A percentile compares a stretch with the other conserved stretches of the same genome.
Evolutionary conservation across 2,329 filamentous ascomycete genomes (phyloP).

Genomic region (Juglanconis sp.): DNA sequence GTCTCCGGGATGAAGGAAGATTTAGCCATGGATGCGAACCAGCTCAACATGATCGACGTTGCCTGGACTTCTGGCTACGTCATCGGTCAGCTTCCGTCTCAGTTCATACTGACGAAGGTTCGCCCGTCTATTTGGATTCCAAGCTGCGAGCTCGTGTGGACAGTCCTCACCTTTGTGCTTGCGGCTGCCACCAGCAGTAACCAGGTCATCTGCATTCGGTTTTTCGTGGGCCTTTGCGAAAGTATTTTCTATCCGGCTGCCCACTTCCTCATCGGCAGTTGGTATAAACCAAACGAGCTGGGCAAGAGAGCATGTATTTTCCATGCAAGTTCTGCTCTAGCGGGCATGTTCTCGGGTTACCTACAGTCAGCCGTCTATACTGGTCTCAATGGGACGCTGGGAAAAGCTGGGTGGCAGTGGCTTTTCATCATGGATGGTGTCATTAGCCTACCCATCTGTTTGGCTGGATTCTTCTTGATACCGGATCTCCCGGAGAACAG

Average conservation of each 20-base stretch:
- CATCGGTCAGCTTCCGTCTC: slow-evolving; percentile 41
- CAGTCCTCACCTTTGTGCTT: slow-evolving; percentile 32
- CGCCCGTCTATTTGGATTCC: slow-evolving; percentile 41
- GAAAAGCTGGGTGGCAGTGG: slow-evolving; percentile 42
- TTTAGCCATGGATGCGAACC: slow-evolving; percentile 47
- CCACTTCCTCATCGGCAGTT: slow-evolving; percentile 39
- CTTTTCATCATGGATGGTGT: slow-evolving; percentile 44
- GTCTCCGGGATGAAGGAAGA: slow-evolving; percentile 48
- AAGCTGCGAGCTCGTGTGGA: slow-evolving; percentile 35
- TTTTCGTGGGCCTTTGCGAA: slow-evolving; percentile 40
- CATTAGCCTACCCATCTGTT: slow-evolving; percentile 30
- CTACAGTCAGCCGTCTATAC: slow-evolving; percentile 39
- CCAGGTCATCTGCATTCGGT: slow-evolving; percentile 37
- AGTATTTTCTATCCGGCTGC: slow-evolving; percentile 36
- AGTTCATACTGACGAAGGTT: slow-evolving; percentile 38
- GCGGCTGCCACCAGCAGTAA: slow-evolving; percentile 35
- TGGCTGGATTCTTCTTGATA: slow-evolving; percentile 31
- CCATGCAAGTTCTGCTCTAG: slow-evolving; percentile 33
- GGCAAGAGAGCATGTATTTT: slow-evolving; percentile 41
- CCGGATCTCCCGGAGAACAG: slow-evolving; percentile 30
- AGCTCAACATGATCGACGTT: slow-evolving; percentile 51
- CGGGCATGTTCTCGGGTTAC: slow-evolving; percentile 41
- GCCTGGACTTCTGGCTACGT: slow-evolving; percentile 61
- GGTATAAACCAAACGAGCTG: slow-evolving; percentile 42
- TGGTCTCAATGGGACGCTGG: slow-evolving; percentile 34